phyloP scores from a whole-genome alignment of 805 yeast species.

The Ogataea henricii region DNA sequence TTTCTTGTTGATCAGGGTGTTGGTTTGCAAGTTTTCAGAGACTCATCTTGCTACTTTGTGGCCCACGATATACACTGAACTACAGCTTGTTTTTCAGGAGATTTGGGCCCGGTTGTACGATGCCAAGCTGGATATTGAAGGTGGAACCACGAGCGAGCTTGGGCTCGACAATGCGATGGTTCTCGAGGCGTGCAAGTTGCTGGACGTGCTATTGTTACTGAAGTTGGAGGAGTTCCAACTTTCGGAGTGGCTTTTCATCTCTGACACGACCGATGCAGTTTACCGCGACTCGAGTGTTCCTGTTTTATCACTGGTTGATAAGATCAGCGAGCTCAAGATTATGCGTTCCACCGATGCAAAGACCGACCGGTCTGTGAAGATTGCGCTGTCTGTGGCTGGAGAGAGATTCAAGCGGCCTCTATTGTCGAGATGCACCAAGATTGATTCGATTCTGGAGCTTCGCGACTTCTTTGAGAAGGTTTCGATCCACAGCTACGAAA shows the following conservation, averaged over 20 bases:
- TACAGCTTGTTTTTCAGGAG: constrained; percentile 52
- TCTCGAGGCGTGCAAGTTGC: constrained; percentile 68
- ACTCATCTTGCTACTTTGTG: constrained; percentile 69
- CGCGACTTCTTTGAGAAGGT: constrained; percentile 66
- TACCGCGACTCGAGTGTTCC: constrained; percentile 28
- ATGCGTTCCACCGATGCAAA: constrained; percentile 16
- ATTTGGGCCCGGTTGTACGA: constrained; percentile 29
- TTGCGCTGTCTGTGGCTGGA: constrained; percentile 9
- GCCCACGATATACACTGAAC: constrained; percentile 63
- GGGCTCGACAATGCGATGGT: constrained; percentile 43
- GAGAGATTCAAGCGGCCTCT: constrained; percentile 42
- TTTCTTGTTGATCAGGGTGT: constrained; percentile 61
- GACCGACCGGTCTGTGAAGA: constrained; percentile 22
- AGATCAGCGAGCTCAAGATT: constrained; percentile 32
- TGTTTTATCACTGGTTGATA: constrained; percentile 41
- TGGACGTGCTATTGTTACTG: constrained; percentile 71
- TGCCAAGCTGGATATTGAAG: constrained; percentile 16
- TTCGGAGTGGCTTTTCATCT: constrained; percentile 83
- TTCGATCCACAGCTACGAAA: constrained; percentile 65
- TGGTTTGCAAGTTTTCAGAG: constrained; percentile 62
- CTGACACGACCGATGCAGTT: constrained; percentile 48
- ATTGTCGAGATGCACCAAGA: constrained; percentile 42
- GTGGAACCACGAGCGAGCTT: constrained; percentile 17
- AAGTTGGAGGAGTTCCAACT: constrained; percentile 76
- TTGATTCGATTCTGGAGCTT: constrained; percentile 48